phyloP scores from a whole-genome alignment of 163 green algal genomes.

The Trebouxia gelatinosa region DNA sequence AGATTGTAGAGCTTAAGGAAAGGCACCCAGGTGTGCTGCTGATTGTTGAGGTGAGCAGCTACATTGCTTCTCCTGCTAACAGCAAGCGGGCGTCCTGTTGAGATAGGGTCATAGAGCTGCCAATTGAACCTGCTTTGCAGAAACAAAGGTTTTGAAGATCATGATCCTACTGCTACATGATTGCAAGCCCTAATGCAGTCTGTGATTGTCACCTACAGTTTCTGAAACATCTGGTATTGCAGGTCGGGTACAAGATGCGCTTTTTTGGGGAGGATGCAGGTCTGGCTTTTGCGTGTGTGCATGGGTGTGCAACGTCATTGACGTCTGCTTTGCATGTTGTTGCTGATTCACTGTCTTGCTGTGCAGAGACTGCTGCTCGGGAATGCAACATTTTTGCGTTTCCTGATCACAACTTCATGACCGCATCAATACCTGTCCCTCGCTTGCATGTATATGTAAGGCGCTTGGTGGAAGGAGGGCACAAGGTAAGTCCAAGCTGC shows the following conservation, averaged over 20 bases:
- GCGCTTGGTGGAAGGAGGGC: slow-evolving; percentile 75
- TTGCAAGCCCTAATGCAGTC: too few species aligned
- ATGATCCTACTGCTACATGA: too few species aligned
- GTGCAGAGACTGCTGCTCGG: slow-evolving; percentile 26
- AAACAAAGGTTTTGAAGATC: too few species aligned
- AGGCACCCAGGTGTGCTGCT: slow-evolving; percentile 71
- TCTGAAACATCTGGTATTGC: slow-evolving; percentile 28
- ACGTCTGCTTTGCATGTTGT: neutral
- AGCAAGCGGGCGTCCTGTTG: neutral
- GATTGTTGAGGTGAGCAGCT: slow-evolving; percentile 63
- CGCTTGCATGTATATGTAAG: slow-evolving; percentile 84
- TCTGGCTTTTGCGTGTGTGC: slow-evolving; percentile 45
- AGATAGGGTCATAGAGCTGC: neutral
- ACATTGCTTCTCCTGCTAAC: neutral
- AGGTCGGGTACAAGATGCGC: slow-evolving; percentile 80
- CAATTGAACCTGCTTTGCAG: too few species aligned
- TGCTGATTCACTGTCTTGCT: neutral
- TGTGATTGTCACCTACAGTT: neutral
- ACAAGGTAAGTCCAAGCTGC: slow-evolving; percentile 59
- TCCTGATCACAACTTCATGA: slow-evolving; percentile 73
- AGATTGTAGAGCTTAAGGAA: slow-evolving; percentile 69
- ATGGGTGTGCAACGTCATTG: too few species aligned
- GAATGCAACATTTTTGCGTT: slow-evolving; percentile 60
- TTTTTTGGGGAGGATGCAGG: slow-evolving; percentile 89
- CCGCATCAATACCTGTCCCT: slow-evolving; percentile 69